A percentile compares a stretch with the other conserved stretches of the same genome.
These are phyloP conservation scores for Sistotremastrum suecicum DNA, from an alignment of 768 basidiomycete species.

Conservation along the genomic window DNA sequence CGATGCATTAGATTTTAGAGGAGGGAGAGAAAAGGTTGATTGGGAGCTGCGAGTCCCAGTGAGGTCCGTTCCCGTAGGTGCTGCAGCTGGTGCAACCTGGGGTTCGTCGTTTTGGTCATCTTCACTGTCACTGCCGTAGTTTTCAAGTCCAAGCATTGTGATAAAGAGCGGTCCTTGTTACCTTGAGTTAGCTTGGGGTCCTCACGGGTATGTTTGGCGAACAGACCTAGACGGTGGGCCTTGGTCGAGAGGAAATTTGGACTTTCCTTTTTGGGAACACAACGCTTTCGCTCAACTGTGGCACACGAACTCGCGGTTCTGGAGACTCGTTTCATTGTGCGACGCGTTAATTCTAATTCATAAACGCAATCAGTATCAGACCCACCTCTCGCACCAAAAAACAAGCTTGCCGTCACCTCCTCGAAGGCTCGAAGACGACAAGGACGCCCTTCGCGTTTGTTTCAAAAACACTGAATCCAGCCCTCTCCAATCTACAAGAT, in stretches of 20 bases:
- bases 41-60: constrained; percentile 12
- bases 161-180: neutral
- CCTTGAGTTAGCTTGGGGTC: no score
- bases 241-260: neutral
- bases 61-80: constrained; percentile 3
- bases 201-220: no score
- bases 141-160: constrained; percentile 61
- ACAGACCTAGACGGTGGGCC: neutral
- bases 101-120: constrained; percentile 35
- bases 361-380: no score
- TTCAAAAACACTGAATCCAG: no score
- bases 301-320: neutral
- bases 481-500: no score
- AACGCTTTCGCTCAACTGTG: neutral
- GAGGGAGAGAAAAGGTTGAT: constrained; percentile 21
- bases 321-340: neutral
- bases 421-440: no score
- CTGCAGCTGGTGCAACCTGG: constrained; percentile 1
- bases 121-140: constrained; percentile 58
- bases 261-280: neutral
- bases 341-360: no score
- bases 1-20: constrained; percentile 8
- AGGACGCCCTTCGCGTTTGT: no score
- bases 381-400: no score
- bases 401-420: no score